These are phyloP conservation scores for Sporothrix globosa DNA, from an alignment of 2,329 filamentous ascomycete genomes.

Conservation along the genomic window DNA sequence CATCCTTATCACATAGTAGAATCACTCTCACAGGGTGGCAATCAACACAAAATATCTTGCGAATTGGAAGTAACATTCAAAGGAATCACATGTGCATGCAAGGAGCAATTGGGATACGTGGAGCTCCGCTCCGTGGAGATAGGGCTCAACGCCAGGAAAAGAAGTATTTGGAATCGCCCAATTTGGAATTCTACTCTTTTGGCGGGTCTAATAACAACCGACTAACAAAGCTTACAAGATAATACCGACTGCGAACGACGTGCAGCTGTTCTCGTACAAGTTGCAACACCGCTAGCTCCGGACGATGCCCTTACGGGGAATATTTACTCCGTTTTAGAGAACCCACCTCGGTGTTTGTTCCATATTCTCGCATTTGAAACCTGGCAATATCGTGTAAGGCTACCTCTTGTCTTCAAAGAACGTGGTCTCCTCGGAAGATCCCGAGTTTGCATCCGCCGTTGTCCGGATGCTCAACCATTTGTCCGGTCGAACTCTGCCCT, in stretches of 20 bases:
- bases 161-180: slow-evolving; percentile 27
- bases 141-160: background rate
- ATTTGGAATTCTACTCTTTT: slow-evolving; percentile 27
- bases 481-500: background rate
- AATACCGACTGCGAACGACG: background rate
- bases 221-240: background rate
- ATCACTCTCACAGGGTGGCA: background rate
- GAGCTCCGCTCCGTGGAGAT: slow-evolving; percentile 1
- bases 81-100: background rate
- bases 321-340: background rate
- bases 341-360: background rate
- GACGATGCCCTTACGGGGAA: background rate
- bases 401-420: background rate
- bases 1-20: background rate
- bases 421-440: background rate
- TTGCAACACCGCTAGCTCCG: background rate
- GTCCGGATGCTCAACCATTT: background rate
- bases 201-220: slow-evolving; percentile 6
- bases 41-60: background rate
- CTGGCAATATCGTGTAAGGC: background rate
- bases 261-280: background rate
- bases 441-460: background rate
- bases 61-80: background rate
- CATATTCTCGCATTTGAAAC: background rate
- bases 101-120: too few species aligned